phyloP scores from a whole-genome alignment of 306 rosid species.

The Pyrus communis region DNA sequence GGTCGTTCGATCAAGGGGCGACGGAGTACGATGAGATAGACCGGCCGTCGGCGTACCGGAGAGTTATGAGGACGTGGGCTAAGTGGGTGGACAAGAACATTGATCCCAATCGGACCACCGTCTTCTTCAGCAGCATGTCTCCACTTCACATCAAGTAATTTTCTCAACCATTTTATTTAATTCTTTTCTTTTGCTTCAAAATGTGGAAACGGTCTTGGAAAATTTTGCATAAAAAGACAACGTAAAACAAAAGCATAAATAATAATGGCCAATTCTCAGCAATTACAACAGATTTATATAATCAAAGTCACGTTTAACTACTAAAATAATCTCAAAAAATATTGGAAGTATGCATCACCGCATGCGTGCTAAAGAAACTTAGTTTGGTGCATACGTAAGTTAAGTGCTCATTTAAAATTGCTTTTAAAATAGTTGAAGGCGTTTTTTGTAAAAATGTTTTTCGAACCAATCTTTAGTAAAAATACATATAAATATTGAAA shows the following conservation, averaged over 20 bases:
- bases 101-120: constrained; percentile 65
- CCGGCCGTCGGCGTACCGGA: constrained; percentile 55
- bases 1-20: constrained; percentile 71
- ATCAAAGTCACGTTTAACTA: background rate
- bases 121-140: constrained; percentile 84
- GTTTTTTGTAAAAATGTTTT: no score
- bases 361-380: background rate
- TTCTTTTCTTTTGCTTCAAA: background rate
- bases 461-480: no score
- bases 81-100: constrained; percentile 71
- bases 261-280: background rate
- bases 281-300: background rate
- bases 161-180: background rate
- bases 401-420: no score
- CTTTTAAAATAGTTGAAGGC: no score
- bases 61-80: constrained; percentile 75
- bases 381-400: background rate
- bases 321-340: background rate
- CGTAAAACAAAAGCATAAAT: background rate
- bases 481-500: accelerated
- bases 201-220: background rate
- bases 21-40: constrained; percentile 70
- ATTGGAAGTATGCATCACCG: background rate
- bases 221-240: background rate
- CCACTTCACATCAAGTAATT: constrained; percentile 93